A percentile compares a stretch with the other conserved stretches of the same genome.
Conservation (phyloP, 495 filamentous ascomycete genomes). For the Xylaria longipes region DNA sequence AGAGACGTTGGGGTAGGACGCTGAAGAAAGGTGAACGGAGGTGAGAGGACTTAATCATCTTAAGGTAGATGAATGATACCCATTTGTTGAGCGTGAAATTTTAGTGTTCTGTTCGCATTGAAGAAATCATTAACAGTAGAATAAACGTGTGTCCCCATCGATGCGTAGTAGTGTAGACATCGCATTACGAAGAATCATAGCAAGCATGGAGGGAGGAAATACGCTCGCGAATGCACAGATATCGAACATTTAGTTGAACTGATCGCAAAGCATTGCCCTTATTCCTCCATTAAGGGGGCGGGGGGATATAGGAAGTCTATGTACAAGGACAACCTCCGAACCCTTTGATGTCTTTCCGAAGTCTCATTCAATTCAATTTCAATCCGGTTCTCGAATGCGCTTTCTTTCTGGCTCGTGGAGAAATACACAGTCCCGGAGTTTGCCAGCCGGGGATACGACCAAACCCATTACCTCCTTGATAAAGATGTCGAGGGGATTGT, state of each 20-base stretch:
- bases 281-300: neutral
- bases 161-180: neutral
- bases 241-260: neutral
- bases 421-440: conserved; percentile 11
- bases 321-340: neutral
- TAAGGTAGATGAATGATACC: conserved; percentile 44
- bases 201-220: too few relatives aligned
- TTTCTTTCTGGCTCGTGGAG: neutral
- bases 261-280: neutral
- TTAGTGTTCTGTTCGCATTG: neutral
- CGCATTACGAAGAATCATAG: neutral
- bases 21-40: neutral
- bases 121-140: neutral
- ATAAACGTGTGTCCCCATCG: neutral
- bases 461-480: neutral
- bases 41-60: conserved; percentile 18
- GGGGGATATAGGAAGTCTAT: neutral
- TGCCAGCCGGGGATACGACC: conserved; percentile 19
- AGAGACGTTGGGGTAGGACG: neutral
- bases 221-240: neutral
- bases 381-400: conserved; percentile 1
- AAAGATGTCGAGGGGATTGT: neutral
- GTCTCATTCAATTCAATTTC: neutral
- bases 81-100: conserved; percentile 36
- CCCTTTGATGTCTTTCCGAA: neutral